Evolutionary conservation across 805 yeast genomes (phyloP), one percentile per base, ranked within the genome.

Genomic region (Pichia cabralensis): DNA sequence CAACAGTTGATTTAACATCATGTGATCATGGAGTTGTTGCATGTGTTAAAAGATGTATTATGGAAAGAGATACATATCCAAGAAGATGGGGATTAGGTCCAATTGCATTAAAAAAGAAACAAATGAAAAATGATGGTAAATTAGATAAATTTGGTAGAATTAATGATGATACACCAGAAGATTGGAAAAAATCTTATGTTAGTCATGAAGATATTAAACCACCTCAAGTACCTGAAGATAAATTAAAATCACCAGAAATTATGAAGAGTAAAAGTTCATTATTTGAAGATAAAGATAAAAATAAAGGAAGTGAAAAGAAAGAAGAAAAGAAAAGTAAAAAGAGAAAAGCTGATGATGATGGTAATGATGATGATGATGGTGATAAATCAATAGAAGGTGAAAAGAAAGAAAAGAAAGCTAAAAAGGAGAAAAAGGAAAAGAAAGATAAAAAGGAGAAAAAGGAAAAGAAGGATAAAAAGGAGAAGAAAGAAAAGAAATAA

Each of bases 31-130:
- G 98, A 54, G 86, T 88, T 41, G 98, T 89, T 54, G 96, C 98
- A 48, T 86, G 84, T 70, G 95, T 92, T 55, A 92, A 92, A 74
- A 83, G 98, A 70, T 89, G 97, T 70, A 92, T 92, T 53, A 92
- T 92, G 98, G 98, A 92, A 69, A 80, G 98, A 69, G 98, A 92
- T 62, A 76, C 95, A 34, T 92, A 92, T 64, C 98, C 98, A 65
- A 82, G 98, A 74, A 80, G 96, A 74, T 92, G 98, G 98, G 98
- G 98, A 43, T 68, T 92, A 51, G 98, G 98, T 52, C 98, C 98
- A 52, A 84, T 88, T 58, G 97, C 98, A 41, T 85, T 83, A 64
- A 86, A 86, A 80, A 92, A 92, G 82, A 92, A 92, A 74, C 95
- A 89, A 70, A 69, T 92, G 72, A 89, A 88, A 74, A 81, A 94